A percentile compares a stretch with the other conserved stretches of the same genome.
These are phyloP conservation scores for Penicillium frequentans DNA, from an alignment of 2,329 filamentous ascomycete genomes.

Conservation along the genomic window DNA sequence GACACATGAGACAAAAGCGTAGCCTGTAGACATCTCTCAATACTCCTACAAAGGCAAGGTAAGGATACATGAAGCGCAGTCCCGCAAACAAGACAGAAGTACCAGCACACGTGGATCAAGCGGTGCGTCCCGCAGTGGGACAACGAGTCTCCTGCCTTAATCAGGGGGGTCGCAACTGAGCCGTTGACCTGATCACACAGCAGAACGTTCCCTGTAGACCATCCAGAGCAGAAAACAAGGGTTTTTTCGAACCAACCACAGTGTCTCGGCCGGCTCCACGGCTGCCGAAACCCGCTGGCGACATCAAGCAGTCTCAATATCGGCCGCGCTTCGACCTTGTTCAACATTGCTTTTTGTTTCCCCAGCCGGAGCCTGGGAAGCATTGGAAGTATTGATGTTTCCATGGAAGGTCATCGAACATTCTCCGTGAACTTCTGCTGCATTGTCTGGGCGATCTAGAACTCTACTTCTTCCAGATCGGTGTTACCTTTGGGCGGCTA, in stretches of 20 bases:
- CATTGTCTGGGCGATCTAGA: conserved; percentile 4
- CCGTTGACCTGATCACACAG: conserved; percentile 11
- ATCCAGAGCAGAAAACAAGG: conserved; percentile 7
- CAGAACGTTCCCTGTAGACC: conserved; percentile 9
- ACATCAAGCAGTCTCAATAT: conserved; percentile 16
- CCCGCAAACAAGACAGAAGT: conserved; percentile 7
- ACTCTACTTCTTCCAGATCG: conserved; percentile 8
- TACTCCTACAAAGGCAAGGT: conserved; percentile 2
- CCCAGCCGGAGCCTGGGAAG: conserved; percentile 6
- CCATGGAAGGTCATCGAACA: conserved; percentile 15
- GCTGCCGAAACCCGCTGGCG: conserved; percentile 17
- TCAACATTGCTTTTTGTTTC: not conserved
- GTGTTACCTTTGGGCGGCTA: conserved; percentile 10
- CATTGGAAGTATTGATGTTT: not conserved
- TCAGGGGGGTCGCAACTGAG: conserved; percentile 4
- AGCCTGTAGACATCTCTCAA: not conserved
- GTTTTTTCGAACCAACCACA: conserved; percentile 15
- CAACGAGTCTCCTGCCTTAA: conserved; percentile 15
- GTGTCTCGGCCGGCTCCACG: conserved; percentile 6
- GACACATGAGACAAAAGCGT: no score
- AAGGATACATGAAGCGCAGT: conserved; percentile 1
- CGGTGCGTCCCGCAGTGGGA: conserved; percentile 6
- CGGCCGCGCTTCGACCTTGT: conserved; percentile 16
- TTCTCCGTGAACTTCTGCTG: conserved; percentile 9
- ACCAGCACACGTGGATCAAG: conserved; percentile 21